A percentile compares a stretch with the other conserved stretches of the same genome.
These are phyloP conservation scores for Nadsonia starkeyi-henricii DNA, from an alignment of 1,139 yeast genomes.

Conservation along the genomic window DNA sequence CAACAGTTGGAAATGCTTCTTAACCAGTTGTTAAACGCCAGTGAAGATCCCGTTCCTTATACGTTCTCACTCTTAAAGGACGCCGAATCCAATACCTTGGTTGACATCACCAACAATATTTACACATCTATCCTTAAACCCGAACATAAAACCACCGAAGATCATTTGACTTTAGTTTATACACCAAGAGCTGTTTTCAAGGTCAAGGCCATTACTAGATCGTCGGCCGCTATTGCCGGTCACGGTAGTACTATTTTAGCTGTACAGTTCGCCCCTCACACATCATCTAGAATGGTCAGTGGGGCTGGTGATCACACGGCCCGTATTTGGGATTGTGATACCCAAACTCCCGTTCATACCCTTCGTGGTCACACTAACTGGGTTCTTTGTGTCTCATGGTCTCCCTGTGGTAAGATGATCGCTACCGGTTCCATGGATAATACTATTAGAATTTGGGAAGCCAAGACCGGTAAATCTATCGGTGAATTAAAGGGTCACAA, in stretches of 20 bases:
- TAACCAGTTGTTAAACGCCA: slow-evolving; percentile 39
- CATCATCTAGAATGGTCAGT: slow-evolving; percentile 75
- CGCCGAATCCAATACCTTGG: slow-evolving; percentile 30
- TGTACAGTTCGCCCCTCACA: slow-evolving; percentile 85
- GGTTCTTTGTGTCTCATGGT: slow-evolving; percentile 89
- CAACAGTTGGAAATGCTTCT: slow-evolving; percentile 78
- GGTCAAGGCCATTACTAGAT: slow-evolving; percentile 81
- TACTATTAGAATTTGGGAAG: slow-evolving; percentile 79
- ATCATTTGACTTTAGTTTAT: slow-evolving; percentile 74
- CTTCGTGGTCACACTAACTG: slow-evolving; percentile 80
- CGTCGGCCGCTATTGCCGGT: slow-evolving; percentile 87
- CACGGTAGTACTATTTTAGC: slow-evolving; percentile 90
- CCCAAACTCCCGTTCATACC: slow-evolving; percentile 78
- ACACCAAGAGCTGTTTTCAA: slow-evolving; percentile 94
- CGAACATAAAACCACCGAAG: slow-evolving; percentile 81
- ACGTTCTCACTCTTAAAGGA: slow-evolving; percentile 53
- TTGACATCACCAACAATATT: slow-evolving; percentile 66
- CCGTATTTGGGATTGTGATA: slow-evolving; percentile 92
- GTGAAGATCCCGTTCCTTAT: slow-evolving; percentile 82
- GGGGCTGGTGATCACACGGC: slow-evolving; percentile 99
- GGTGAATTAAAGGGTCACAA: slow-evolving; percentile 71
- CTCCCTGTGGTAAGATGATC: slow-evolving; percentile 79
- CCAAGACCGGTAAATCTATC: slow-evolving; percentile 54
- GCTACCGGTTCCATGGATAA: slow-evolving; percentile 97
- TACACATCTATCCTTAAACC: slow-evolving; percentile 76